Evolutionary conservation across 768 basidiomycete genomes (phyloP), one percentile per base, ranked within the genome.

Genomic region (Naganishia friedmannii): DNA sequence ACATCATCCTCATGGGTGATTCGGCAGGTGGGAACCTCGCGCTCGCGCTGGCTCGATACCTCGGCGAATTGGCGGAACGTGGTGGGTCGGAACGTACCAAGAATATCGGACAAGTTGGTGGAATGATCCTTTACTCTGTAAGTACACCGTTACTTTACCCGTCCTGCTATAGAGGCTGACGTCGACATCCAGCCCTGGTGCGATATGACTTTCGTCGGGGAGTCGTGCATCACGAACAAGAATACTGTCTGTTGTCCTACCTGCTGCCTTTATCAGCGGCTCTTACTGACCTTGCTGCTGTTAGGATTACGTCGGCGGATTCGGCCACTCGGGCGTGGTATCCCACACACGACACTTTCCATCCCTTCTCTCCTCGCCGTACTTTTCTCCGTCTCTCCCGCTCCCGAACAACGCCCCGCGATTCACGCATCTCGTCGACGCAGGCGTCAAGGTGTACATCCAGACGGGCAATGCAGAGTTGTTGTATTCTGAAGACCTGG

Each of bases 11-110:
- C 26, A 83, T 83, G 23, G 91, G 90, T 2, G 90, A 92, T 77
- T 91, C 89, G 0, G 89, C 90, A 0, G 90, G 91, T 2, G 91
- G 84, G 5, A 89, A 91, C 78, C 85, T 91, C 29, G 86, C 87
- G 0, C 71, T 81, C 8, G 74, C 77, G 0, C 70, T 82, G 21
- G 76, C 77, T 4, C 74, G 78, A 17, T 80, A 81, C 66, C 71
- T 82, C 23, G 54, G 55, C 10, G 73, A 74, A 29, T 45, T 77
- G 42, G 53, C 57, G 55, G 37, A 58, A 32, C 8, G 42, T 19
- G 23, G 21, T 3, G 56, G 21, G 9, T 21, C 42, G 19, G 56
- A 60, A 9, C 51, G 56, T 15, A 32, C 31, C 31, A 67, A 65
- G 58, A 42, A 57, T 12, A 46, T 55, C 19, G 67, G 67, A 21